Evolutionary conservation across 2,329 filamentous ascomycete genomes (phyloP), one percentile per base, ranked within the genome.

Genomic region (Thermomyces lanuginosus): DNA sequence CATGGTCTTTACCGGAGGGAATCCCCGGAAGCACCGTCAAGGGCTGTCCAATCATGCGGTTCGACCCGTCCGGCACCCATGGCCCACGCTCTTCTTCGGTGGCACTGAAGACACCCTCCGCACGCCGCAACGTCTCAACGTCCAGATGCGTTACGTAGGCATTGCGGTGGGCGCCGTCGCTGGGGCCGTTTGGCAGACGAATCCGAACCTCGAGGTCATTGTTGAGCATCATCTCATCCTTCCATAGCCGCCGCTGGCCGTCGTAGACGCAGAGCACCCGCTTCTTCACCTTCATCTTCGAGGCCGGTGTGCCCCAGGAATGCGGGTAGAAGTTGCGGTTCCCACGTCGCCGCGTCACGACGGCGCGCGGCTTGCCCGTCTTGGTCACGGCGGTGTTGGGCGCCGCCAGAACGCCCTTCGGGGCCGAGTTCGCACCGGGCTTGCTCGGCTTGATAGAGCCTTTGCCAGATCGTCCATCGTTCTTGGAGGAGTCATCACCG

Each of bases 191-290:
- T 13, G 69, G 69, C 10, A 93, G 65, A 52, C 73, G 73, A 51
- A 92, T 65, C 45, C 86, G 81, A 19, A 95, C 82, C 56, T 98
- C 89, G 45, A 89, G 84, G 42, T 92, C 83, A 9, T 79, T 83
- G 41, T 84, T 82, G 26, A 98, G 73, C 83, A 93, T 92, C 82
- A 95, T 89, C 56, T 98, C 89, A 48, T 98, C 89, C 61, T 95
- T 95, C 69, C 80, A 89, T 26, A 98, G 66, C 21, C 86, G 74
- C 28, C 84, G 73, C 9, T 67, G 67, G 1, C 89, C 89, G 46
- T 95, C 83, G 44, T 91, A 98, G 11, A 92, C 80, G 37, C 82
- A 82, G 44, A 95, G 65, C 29, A 93, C 82, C 15, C 89, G 79
- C 69, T 93, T 93, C 71, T 91, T 93, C 72, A 92, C 91, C 48